Conservation (phyloP, 2,329 filamentous ascomycete species). For the Westerdykella sp. region DNA sequence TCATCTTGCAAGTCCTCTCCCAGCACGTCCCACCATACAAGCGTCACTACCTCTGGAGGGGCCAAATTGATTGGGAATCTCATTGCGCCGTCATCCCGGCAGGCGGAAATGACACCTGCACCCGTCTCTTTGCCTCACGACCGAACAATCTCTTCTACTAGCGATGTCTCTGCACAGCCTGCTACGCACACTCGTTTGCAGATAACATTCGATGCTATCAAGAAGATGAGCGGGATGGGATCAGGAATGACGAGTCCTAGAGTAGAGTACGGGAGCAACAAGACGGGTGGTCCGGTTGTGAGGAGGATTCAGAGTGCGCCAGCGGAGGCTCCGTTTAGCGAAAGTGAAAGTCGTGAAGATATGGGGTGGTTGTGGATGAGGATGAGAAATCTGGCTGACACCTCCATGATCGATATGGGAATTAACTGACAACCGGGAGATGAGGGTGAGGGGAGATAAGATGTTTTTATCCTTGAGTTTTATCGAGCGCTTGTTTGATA, state of each 20-base stretch:
- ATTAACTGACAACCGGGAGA: too few species aligned
- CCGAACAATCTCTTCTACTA: background rate
- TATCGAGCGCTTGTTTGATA: too few species aligned
- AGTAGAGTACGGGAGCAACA: constrained; percentile 3
- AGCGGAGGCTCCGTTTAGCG: too few species aligned
- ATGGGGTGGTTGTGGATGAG: too few species aligned
- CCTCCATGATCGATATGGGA: too few species aligned
- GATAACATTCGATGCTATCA: constrained; percentile 22
- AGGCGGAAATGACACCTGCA: background rate
- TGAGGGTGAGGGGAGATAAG: too few species aligned
- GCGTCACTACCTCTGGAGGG: background rate
- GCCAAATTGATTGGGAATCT: background rate
- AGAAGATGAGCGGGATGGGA: constrained; percentile 15
- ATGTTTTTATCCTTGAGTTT: too few species aligned
- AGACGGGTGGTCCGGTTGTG: too few species aligned
- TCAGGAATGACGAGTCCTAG: constrained; percentile 15
- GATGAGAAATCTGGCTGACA: too few species aligned
- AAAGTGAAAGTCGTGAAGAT: too few species aligned
- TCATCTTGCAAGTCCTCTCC: background rate
- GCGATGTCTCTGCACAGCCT: constrained; percentile 1
- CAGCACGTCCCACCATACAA: background rate
- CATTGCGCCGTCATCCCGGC: background rate
- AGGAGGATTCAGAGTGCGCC: too few species aligned
- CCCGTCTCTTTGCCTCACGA: background rate
- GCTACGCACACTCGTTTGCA: constrained; percentile 15